A percentile compares a stretch with the other conserved stretches of the same genome.
Evolutionary conservation across 768 basidiomycete species (phyloP).

Genomic region (Boletus insuetus): DNA sequence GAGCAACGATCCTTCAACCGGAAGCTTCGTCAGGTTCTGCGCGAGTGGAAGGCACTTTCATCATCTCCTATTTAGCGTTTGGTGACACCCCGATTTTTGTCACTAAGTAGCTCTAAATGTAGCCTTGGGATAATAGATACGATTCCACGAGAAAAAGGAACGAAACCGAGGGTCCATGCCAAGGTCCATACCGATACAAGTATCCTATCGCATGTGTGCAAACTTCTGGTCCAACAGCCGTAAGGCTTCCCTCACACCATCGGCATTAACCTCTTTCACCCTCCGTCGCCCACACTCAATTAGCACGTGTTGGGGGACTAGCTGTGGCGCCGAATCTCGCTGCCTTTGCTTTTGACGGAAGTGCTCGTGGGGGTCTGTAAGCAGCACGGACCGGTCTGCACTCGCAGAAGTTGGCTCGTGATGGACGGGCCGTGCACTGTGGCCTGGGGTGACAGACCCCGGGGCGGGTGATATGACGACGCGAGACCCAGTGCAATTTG

Average conservation of each 20-base stretch:
- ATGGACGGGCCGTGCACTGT: slow-evolving; percentile 16
- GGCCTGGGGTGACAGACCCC: slow-evolving; percentile 49
- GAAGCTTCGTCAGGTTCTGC: slow-evolving; percentile 33
- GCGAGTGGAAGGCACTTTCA: slow-evolving; percentile 20
- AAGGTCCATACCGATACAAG: neutral
- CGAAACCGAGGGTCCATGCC: neutral
- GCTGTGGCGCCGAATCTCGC: slow-evolving; percentile 44
- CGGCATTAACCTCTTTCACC: slow-evolving; percentile 65
- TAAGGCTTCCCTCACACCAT: slow-evolving; percentile 73
- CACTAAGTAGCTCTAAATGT: neutral
- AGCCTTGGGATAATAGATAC: slow-evolving; percentile 2
- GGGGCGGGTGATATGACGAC: slow-evolving; percentile 57
- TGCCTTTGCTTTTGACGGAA: slow-evolving; percentile 45
- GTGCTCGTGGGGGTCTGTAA: slow-evolving; percentile 54
- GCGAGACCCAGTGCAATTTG: slow-evolving; percentile 71
- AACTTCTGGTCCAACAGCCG: slow-evolving; percentile 69
- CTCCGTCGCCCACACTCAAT: slow-evolving; percentile 59
- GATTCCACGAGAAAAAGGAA: neutral
- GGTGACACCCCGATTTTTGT: neutral
- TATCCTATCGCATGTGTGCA: slow-evolving; percentile 34
- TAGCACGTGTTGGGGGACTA: slow-evolving; percentile 61
- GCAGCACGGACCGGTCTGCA: slow-evolving; percentile 40
- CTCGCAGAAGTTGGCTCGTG: slow-evolving; percentile 5
- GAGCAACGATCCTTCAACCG: slow-evolving; percentile 38
- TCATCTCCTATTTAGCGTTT: neutral